Base-by-base conservation (phyloP, 2,329 filamentous ascomycete genomes). In the Fusarium napiforme region DNA sequence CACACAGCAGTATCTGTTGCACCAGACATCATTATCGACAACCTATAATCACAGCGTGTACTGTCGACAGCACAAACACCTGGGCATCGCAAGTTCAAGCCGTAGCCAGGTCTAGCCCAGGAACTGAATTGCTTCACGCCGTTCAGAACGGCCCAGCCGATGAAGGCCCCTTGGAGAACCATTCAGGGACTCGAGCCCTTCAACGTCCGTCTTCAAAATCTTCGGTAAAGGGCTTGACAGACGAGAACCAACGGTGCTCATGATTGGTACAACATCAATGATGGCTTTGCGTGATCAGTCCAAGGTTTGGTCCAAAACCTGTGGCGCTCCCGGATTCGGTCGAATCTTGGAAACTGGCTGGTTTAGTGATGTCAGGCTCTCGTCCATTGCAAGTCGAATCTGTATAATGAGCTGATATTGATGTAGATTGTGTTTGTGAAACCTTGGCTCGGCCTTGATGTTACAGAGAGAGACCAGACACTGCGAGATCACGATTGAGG, bases 131-230 rank as follows among this genome's bases (percentile, higher is more conserved):
- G 37, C 16, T 65, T 37, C 39, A 66, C 28, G 21, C 53, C 60
- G 65, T 65, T 70, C 53, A 37, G 57, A 67, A 70, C 60, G 52
- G 57, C 58, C 57, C 58, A 36, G 23, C 47, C 53, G 52, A 84
- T 84, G 18, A 83, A 83, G 45, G 69, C 83, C 87, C 7, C 6
- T 72, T n/a, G 37, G n/a, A n/a, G 43, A 23, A 28, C 36, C 40
- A 39, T 36, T 8, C 30, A 57, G 23, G 23, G 4, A 23, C 37
- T 36, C n/a, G 16, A 30, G 56, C 43, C 39, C 49, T 76, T 89
- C 32, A 84, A 83, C 57, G 76, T 84, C 39, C 77, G 88, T 34
- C 85, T 86, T 2, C n/a, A 19, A 40, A 52, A 18, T 37, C 14
- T 39, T 71, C 10, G n/a, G 52, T 11, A 37, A 10, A 39, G 34